A percentile compares a stretch with the other conserved stretches of the same genome.
Conservation (phyloP, 257 asterid species). For the Solanum virginianum region DNA sequence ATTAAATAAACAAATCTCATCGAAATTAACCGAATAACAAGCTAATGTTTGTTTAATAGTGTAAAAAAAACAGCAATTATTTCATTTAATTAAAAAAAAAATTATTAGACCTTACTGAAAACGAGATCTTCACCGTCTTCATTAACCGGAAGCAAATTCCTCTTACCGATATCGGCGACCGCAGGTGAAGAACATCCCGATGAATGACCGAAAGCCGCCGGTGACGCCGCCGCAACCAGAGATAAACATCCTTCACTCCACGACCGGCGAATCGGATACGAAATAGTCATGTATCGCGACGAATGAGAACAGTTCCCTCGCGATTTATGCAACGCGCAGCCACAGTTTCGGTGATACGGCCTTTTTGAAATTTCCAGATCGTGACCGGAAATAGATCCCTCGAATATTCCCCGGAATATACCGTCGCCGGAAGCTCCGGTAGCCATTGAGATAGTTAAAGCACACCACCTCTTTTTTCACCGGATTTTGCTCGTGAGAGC, state of each 20-base stretch:
- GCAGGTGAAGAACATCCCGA: constrained; percentile 36
- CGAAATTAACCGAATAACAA: background rate
- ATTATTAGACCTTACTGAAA: background rate
- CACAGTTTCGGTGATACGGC: constrained; percentile 64
- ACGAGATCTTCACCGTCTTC: constrained; percentile 13
- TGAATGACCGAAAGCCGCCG: constrained; percentile 1
- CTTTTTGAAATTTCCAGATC: constrained; percentile 40
- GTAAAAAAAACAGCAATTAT: background rate
- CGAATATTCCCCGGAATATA: constrained; percentile 32
- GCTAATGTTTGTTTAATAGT: background rate
- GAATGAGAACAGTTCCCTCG: constrained; percentile 31
- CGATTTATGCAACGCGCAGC: constrained; percentile 56
- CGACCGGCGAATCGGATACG: constrained; percentile 43
- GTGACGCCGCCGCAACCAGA: constrained; percentile 7
- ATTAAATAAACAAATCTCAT: background rate
- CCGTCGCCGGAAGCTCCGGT: constrained; percentile 59
- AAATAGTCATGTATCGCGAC: constrained; percentile 15
- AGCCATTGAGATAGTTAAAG: constrained; percentile 17
- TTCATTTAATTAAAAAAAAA: background rate
- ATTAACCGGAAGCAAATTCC: constrained; percentile 21
- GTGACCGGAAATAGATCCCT: constrained; percentile 43
- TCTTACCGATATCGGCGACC: background rate
- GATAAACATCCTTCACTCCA: constrained; percentile 59
- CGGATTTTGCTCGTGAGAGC: background rate
- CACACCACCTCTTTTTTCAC: background rate